Evolutionary conservation across 768 basidiomycete genomes (phyloP).

Genomic region (Glaciozyma martinii): DNA sequence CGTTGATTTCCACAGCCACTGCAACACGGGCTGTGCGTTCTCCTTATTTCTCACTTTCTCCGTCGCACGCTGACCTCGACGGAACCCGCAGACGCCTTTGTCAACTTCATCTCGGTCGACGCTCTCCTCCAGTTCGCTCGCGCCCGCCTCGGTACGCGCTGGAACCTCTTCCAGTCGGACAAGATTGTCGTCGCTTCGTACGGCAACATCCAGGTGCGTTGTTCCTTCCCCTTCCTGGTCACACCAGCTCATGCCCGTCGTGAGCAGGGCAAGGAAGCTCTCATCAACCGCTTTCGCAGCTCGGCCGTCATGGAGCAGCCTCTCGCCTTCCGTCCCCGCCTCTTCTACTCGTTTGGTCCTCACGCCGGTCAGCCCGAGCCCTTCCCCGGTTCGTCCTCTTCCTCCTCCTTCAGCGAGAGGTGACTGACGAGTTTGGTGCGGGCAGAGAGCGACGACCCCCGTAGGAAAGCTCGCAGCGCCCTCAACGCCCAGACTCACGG

Average conservation of each 20-base stretch:
- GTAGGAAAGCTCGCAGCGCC: constrained; percentile 27
- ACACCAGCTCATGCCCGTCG: background rate
- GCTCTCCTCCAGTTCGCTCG: constrained; percentile 69
- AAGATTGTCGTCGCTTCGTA: constrained; percentile 68
- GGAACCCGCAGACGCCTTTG: constrained; percentile 66
- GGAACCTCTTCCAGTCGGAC: constrained; percentile 89
- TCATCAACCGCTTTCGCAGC: constrained; percentile 86
- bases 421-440: no score
- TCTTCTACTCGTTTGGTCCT: constrained; percentile 60
- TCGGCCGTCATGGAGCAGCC: constrained; percentile 82
- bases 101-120: constrained; percentile 68
- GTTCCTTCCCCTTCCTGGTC: background rate
- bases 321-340: constrained; percentile 72
- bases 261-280: constrained; percentile 67
- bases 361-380: constrained; percentile 61
- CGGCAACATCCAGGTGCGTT: constrained; percentile 79
- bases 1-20: constrained; percentile 36
- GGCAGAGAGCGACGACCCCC: constrained; percentile 27
- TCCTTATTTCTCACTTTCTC: background rate
- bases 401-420: background rate
- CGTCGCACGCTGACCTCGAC: constrained; percentile 46
- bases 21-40: constrained; percentile 38
- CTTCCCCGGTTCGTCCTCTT: constrained; percentile 25
- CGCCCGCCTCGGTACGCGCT: constrained; percentile 65
- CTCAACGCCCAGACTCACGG: constrained; percentile 22